Conservation (phyloP, 768 basidiomycete genomes). For the Pleurotus cornucopiae region DNA sequence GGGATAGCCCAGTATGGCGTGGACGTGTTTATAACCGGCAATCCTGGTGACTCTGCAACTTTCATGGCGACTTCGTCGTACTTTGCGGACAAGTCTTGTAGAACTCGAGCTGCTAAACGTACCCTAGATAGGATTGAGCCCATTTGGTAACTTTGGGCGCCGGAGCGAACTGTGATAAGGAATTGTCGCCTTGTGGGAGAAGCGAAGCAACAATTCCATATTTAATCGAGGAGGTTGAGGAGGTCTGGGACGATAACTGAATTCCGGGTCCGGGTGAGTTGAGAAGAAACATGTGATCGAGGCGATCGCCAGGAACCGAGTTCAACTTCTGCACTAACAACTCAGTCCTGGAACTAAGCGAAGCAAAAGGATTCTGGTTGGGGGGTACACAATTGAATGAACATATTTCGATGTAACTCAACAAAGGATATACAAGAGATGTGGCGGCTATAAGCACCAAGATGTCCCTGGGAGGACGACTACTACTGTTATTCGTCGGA, state of each 20-base stretch:
- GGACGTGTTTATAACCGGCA: constrained; percentile 54
- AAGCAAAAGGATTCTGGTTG: too few species aligned
- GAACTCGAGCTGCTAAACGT: not conserved
- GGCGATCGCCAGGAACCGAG: too few species aligned
- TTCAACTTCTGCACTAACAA: too few species aligned
- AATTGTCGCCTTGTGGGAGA: not conserved
- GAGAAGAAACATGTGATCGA: too few species aligned
- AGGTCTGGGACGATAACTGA: too few species aligned
- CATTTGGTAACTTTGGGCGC: not conserved
- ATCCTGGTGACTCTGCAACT: constrained; percentile 37
- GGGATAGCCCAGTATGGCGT: constrained; percentile 64
- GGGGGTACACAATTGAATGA: too few species aligned
- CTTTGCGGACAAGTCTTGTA: not conserved
- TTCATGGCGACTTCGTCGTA: constrained; percentile 8
- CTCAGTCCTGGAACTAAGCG: too few species aligned
- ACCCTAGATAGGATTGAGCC: not conserved
- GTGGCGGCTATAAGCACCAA: too few species aligned
- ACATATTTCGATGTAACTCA: too few species aligned
- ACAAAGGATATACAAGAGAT: too few species aligned
- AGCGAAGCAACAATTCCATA: not conserved
- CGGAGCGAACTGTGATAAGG: not conserved
- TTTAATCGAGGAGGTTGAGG: not conserved
- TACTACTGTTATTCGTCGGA: not conserved
- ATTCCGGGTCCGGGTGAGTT: too few species aligned
- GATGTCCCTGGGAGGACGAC: not conserved